Percentiles rank a stretch among this genome's conserved stretches.
These are phyloP conservation scores for Paecilomyces fulvus DNA, from an alignment of 2,329 filamentous ascomycete genomes.

Conservation along the genomic window DNA sequence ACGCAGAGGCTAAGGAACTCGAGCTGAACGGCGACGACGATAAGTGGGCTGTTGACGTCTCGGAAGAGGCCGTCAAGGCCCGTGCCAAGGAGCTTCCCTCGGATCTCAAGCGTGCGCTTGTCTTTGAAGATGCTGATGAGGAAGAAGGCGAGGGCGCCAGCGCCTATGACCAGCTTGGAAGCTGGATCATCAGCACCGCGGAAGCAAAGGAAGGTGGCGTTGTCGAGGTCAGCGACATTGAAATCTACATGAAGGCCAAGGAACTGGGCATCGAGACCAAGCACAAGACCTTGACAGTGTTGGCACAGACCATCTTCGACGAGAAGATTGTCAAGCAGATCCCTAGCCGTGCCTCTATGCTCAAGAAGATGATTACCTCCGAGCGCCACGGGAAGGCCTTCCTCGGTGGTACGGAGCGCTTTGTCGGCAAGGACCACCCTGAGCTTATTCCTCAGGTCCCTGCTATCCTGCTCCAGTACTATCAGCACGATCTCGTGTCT, in stretches of 20 bases:
- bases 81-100: conserved; percentile 88
- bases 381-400: conserved; percentile 95
- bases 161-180: conserved; percentile 81
- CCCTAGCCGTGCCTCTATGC: conserved; percentile 69
- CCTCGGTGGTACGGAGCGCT: conserved; percentile 88
- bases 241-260: conserved; percentile 94
- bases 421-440: conserved; percentile 72
- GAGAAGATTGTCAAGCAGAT: conserved; percentile 86
- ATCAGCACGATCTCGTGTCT: conserved; percentile 78
- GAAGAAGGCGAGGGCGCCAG: conserved; percentile 73
- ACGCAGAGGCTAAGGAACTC: conserved; percentile 62
- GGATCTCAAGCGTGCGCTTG: conserved; percentile 88
- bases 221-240: conserved; percentile 73
- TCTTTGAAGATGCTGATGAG: conserved; percentile 69
- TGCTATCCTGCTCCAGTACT: conserved; percentile 81
- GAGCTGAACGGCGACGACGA: conserved; percentile 67
- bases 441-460: conserved; percentile 70
- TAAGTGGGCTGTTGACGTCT: conserved; percentile 95
- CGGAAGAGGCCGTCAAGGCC: conserved; percentile 87
- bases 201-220: conserved; percentile 62
- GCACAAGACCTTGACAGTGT: conserved; percentile 84
- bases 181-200: conserved; percentile 76
- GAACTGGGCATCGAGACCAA: conserved; percentile 91
- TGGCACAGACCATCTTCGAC: conserved; percentile 89
- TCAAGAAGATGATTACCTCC: conserved; percentile 86